Base-by-base conservation (phyloP, 768 basidiomycete species). In the Hericium rajendrae region DNA sequence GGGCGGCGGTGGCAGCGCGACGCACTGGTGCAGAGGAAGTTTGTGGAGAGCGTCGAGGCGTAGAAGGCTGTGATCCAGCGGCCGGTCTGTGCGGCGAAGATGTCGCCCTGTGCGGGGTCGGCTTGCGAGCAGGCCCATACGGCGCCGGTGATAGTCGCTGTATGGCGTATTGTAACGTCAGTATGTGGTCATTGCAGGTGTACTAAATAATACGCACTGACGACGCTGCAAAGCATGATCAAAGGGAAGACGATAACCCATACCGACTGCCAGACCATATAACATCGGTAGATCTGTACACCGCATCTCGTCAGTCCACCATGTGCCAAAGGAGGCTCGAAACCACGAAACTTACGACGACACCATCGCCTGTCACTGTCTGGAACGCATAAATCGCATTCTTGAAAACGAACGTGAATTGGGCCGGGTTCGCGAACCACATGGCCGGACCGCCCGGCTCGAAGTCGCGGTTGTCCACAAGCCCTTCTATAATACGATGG, bases 31-130 rank as follows among this genome's bases (percentile, higher is more conserved):
- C 46, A 56, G 15, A 56, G 6, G 15, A n/a, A 13, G 37, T 56
- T 56, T 20, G 55, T 56, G 16, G 38, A 13, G 26, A 56, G 48
- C 13, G 55, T 56, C 6, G 32, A 37, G 10, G 46, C 24, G 28
- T 48, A 56, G 48, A 26, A 56, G 26, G 55, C 43, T 0, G 55
- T 48, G 55, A 56, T 49, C 55, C 55, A 56, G 5, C 37, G 48
- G 39, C 38, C 32, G 8, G 39, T 54, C 11, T 46, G 16, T 3
- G 18, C 41, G 38, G 18, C 38, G 41, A 46, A 54, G 41, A 41
- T 26, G 18, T 39, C 53, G 39, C 8, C 12, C 38, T 46, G 53
- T 6, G 39, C 20, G 24, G 41, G 39, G 12, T n/a, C 28, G 15
- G 41, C 53, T n/a, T 46, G 38, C 6, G 53, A 54, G 24, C 38